Base-by-base conservation (phyloP, 805 yeast species). In the Allodekkera sacchari region DNA sequence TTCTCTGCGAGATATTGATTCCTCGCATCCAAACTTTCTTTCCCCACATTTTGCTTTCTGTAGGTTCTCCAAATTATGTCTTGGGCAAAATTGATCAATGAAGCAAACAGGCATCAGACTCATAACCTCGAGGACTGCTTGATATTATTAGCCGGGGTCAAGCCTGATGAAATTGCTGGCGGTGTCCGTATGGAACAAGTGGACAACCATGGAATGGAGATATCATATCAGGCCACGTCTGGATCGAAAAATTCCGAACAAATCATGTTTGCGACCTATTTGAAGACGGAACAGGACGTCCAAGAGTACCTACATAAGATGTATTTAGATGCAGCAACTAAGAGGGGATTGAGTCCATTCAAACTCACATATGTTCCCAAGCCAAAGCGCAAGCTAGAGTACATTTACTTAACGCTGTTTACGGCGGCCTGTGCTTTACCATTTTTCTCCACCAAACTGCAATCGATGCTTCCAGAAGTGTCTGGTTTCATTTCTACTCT, bases 81-180 rank as follows among this genome's bases (percentile, higher is more conserved):
- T 22, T 23, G 13, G 30, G 20, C 48, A 12, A 59, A 83, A 48
- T 81, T 84, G 30, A 56, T 77, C n/a, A 51, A 66, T 17, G 92
- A 83, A 53, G 83, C 85, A 94, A 85, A 84, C 64, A 65, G 64
- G 39, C 83, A 76, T 60, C 95, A 85, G 55, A 66, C 61, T 34
- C 61, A 80, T 48, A 74, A 89, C 8, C 60, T 87, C 20, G 72
- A 69, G 44, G 96, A 87, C 57, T 83, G 76, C 50, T 59, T 84
- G 15, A 74, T 60, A 11, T 79, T 69, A 21, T 83, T 77, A 47
- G 88, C 35, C 3, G 27, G 35, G 10, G 39, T 42, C 18, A 37
- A 34, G 25, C 15, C 27, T 23, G 28, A 26, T 10, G 26, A 37
- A n/a, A 42, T 43, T 7, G n/a, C 25, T n/a, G 32, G 49, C 14